Base-by-base conservation (phyloP, 495 filamentous ascomycete genomes). In the Penicillium samsonianum region DNA sequence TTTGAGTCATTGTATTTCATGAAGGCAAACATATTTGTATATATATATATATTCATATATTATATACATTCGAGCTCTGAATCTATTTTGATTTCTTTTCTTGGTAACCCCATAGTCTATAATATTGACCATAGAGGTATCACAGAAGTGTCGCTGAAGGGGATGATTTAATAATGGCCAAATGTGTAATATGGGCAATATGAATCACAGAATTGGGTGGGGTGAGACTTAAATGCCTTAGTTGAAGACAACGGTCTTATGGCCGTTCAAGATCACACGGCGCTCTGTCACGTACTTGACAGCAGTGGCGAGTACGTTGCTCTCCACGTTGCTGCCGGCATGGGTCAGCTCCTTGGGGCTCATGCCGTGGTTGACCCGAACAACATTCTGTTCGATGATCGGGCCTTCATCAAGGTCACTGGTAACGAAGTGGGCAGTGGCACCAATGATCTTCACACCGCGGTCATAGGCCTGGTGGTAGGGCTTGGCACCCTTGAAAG, bases 401-500 rank as follows among this genome's bases (percentile, higher is more conserved):
- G 87, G 87, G 5, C 87, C 87, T 70, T 90, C 87, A 62, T 90
- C 87, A 46, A 90, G 71, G 65, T 89, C 86, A 50, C 84, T 85
- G 31, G 87, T 90, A 60, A 90, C 87, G 62, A 90, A 89, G 69
- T 90, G 87, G 42, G 87, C 87, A 30, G 86, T 88, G 52, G 88
- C 88, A 35, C 88, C 88, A 51, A 90, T 87, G 62, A 91, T 89
- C 80, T 91, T 91, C 53, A 91, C 88, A 46, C 88, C 88, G 30
- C 86, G 79, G 41, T 90, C 87, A 67, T 84, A 88, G 20, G 88
- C 88, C 76, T 90, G 87, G 74, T 91, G 88, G 74, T 91, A 91
- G 22, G 88, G 88, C 77, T 88, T 89, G 57, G 88, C 88, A 26
- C 88, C 88, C 78, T 90, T 91, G 79, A 91, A 91, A 30, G 80